These are phyloP conservation scores for Grosmannia clavigera DNA, from an alignment of 2,329 filamentous ascomycete genomes.

Conservation along the genomic window DNA sequence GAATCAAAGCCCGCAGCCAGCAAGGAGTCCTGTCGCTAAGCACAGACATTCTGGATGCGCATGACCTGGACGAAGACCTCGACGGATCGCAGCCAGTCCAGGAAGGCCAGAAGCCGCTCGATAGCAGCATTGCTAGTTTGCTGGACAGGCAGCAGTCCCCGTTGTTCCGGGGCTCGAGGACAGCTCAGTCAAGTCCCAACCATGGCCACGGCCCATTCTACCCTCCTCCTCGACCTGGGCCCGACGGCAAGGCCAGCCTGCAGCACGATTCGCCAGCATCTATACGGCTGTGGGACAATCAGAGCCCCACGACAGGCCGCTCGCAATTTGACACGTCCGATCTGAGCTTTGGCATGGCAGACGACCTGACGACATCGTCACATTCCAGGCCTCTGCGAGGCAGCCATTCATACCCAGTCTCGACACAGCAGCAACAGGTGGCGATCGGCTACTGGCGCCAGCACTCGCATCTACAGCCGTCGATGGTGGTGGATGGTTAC, in stretches of 20 bases:
- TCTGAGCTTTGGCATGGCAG: conserved; percentile 8
- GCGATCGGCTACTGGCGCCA: not conserved
- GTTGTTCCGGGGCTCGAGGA: conserved; percentile 18
- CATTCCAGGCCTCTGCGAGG: conserved; percentile 4
- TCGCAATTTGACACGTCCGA: conserved; percentile 13
- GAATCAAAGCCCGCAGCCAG: conserved; percentile 20
- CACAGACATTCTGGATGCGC: conserved; percentile 10
- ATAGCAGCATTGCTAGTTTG: conserved; percentile 7
- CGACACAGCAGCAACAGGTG: not conserved
- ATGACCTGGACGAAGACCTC: not conserved
- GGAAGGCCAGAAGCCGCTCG: not conserved
- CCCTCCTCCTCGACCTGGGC: conserved; percentile 12
- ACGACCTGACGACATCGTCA: conserved; percentile 14
- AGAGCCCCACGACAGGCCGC: conserved; percentile 13
- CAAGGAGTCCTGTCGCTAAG: not conserved
- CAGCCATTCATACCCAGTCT: not conserved
- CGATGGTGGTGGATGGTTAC: conserved; percentile 23
- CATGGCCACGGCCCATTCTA: conserved; percentile 16
- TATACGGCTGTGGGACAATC: conserved; percentile 17
- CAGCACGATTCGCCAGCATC: conserved; percentile 3
- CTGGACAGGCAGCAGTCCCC: conserved; percentile 8
- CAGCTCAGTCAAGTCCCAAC: conserved; percentile 21
- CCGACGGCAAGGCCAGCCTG: too few species aligned
- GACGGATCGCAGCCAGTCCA: not conserved
- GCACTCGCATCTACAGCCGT: conserved; percentile 1